These are phyloP conservation scores for Penicillium cataractarum DNA, from an alignment of 495 filamentous ascomycete species.

Conservation along the genomic window DNA sequence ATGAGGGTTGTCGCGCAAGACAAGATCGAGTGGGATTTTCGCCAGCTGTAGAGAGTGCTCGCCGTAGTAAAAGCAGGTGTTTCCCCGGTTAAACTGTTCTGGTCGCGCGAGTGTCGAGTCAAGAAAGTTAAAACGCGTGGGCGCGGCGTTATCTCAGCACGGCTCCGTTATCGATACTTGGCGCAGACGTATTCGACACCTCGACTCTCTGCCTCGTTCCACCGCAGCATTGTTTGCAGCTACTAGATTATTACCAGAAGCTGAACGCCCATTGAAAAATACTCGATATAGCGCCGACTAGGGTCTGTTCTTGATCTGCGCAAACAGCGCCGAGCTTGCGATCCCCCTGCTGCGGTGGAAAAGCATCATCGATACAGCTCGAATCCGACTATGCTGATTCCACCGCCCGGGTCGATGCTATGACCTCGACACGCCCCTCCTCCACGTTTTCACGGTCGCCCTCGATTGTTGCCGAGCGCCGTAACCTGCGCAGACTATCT, in stretches of 20 bases:
- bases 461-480: slow-evolving; percentile 55
- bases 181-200: slow-evolving; percentile 24
- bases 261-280: neutral
- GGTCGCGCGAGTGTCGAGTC: slow-evolving; percentile 16
- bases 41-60: neutral
- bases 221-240: neutral
- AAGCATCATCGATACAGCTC: slow-evolving; percentile 24
- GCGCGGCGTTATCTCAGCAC: slow-evolving; percentile 38
- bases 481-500: slow-evolving; percentile 71
- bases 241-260: neutral
- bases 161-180: slow-evolving; percentile 38
- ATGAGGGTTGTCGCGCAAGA: slow-evolving; percentile 1
- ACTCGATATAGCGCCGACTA: neutral
- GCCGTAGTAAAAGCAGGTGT: neutral
- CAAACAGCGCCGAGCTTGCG: slow-evolving; percentile 11
- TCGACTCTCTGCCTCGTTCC: slow-evolving; percentile 19
- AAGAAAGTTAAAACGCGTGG: slow-evolving; percentile 29
- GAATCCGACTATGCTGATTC: slow-evolving; percentile 39
- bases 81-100: neutral
- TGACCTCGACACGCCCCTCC: slow-evolving; percentile 64
- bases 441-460: slow-evolving; percentile 61
- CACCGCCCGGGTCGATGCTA: slow-evolving; percentile 50
- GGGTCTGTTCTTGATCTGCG: neutral
- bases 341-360: slow-evolving; percentile 21
- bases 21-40: neutral